Base-by-base conservation (phyloP, 331 rosid species). In the Quercus tomentella region DNA sequence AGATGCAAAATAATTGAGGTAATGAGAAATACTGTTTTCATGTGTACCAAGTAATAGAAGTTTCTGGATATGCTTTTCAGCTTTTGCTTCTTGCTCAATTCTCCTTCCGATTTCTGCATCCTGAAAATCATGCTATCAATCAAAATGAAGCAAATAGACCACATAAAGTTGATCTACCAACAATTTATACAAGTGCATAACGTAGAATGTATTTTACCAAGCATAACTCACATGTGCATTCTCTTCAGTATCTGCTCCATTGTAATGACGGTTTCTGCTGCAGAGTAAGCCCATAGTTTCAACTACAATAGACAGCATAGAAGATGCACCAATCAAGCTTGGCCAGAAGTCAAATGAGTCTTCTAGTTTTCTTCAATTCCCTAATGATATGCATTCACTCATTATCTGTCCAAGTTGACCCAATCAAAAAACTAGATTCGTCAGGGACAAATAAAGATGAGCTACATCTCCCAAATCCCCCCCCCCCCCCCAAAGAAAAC, bases 221-320 rank as follows among this genome's bases (percentile, higher is more conserved):
- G 85, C 78, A 77, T 9, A 73, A 77, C 14, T 76, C 79, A 95
- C 99, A 90, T 96, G 98, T 52, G 88, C 93, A 73, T 86, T 90
- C 84, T 93, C 99, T 86, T 93, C 97, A 23, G 82, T 67, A 30
- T 92, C 93, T 17, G 92, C 89, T 79, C 89, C 91, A 76, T 87
- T 87, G 85, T 76, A 87, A 26, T 86, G 92, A 41, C 88, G 93
- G 79, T 77, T 92, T 86, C 86, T 91, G 88, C 99, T 91, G 87
- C 99, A 96, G 78, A 96, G 93, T 82, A 83, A 88, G 58, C 99
- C 99, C 99, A 96, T 96, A 78, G 85, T 91, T 76, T 89, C 86
- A 76, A 89, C 87, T 76, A 85, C 81, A 86, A 70, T 80, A 86
- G 83, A 93, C 83, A 88, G 94, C 98, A 91, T 91, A 91, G 89